A percentile compares a stretch with the other conserved stretches of the same genome.
These are phyloP conservation scores for Paraphoma chrysanthemicola DNA, from an alignment of 2,329 filamentous ascomycete species.

Conservation along the genomic window DNA sequence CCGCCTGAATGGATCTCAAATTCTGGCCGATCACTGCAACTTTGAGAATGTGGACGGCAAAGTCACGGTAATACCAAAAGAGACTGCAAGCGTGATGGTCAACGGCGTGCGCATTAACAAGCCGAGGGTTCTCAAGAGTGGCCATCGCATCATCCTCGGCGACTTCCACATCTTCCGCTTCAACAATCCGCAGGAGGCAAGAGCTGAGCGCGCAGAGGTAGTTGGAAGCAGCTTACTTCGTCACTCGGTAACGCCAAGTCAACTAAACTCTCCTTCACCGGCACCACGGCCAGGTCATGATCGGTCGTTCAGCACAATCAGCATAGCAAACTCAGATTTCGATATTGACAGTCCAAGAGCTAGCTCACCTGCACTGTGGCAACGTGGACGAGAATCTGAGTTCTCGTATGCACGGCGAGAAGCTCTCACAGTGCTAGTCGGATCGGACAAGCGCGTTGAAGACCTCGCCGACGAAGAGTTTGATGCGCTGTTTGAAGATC, in stretches of 20 bases:
- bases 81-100: conserved; percentile 97
- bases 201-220: conserved; percentile 87
- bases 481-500: conserved; percentile 90
- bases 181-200: conserved; percentile 95
- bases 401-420: conserved; percentile 94
- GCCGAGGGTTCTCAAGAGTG: conserved; percentile 84
- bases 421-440: conserved; percentile 88
- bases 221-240: conserved; percentile 78
- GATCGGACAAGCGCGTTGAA: conserved; percentile 88
- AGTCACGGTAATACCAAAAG: conserved; percentile 87
- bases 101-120: conserved; percentile 91
- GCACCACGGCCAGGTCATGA: conserved; percentile 73
- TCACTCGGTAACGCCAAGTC: conserved; percentile 74
- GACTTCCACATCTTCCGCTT: conserved; percentile 99
- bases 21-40: conserved; percentile 88
- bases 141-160: conserved; percentile 92
- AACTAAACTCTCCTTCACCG: conserved; percentile 71
- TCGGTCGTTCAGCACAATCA: conserved; percentile 68
- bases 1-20: conserved; percentile 89
- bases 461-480: conserved; percentile 92
- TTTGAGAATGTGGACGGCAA: conserved; percentile 94
- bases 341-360: conserved; percentile 75
- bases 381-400: conserved; percentile 79
- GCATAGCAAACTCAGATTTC: conserved; percentile 78
- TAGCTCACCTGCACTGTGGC: conserved; percentile 76